Conservation (phyloP, 805 yeast species). For the Starmerella bombicola region DNA sequence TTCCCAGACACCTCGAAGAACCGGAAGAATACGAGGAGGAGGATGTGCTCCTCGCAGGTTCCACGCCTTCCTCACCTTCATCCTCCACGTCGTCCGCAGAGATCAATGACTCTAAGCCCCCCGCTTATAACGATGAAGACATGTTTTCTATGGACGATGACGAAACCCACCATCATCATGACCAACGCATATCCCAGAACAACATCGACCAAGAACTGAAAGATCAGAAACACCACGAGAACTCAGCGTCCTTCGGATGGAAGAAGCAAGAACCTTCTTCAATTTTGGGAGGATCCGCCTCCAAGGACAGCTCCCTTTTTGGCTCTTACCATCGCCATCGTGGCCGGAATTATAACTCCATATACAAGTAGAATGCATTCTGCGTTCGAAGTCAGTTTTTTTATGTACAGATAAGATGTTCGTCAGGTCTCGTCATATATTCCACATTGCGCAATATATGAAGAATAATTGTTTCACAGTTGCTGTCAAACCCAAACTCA, state of each 20-base stretch:
- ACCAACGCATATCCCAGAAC: neutral
- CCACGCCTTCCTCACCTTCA: constrained; percentile 4
- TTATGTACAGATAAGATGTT: constrained; percentile 16
- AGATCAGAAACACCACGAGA: too few species aligned
- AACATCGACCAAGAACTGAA: too few species aligned
- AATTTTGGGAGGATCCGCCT: too few species aligned
- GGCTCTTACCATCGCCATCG: too few species aligned
- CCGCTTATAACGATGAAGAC: constrained; percentile 2
- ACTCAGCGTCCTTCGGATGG: too few species aligned
- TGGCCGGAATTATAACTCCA: constrained; percentile 1
- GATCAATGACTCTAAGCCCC: neutral
- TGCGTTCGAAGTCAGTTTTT: too few species aligned
- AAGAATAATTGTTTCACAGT: constrained; percentile 22
- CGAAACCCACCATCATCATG: neutral
- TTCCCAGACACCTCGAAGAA: constrained; percentile 17
- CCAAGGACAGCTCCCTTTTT: too few species aligned
- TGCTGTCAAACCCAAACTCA: constrained; percentile 26
- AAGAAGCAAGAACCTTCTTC: too few species aligned
- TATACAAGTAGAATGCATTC: constrained; percentile 14
- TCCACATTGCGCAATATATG: constrained; percentile 29
- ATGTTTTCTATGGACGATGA: constrained; percentile 19
- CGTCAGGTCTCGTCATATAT: constrained; percentile 25
- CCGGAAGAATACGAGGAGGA: constrained; percentile 10
- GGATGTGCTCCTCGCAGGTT: constrained; percentile 1
- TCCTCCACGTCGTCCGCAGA: constrained; percentile 4